phyloP scores from a whole-genome alignment of 768 basidiomycete genomes.

The Lactarius vividus region DNA sequence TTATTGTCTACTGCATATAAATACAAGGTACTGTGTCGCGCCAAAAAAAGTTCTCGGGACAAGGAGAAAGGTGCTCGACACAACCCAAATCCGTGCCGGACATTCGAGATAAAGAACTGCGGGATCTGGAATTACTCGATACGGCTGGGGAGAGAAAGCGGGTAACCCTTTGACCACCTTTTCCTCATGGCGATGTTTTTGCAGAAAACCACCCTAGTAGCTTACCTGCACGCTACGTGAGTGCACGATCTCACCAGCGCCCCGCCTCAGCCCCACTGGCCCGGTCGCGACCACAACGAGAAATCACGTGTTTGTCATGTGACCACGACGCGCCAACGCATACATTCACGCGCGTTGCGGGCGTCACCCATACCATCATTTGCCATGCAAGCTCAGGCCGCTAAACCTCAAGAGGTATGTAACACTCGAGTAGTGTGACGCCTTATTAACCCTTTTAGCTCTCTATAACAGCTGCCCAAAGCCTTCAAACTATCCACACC shows the following conservation, averaged over 20 bases:
- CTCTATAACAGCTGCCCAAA: slow-evolving; percentile 47
- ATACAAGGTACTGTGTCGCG: slow-evolving; percentile 4
- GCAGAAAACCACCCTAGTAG: neutral
- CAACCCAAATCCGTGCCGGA: neutral
- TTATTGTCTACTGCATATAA: slow-evolving; percentile 12
- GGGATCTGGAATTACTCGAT: neutral
- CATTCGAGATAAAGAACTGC: neutral
- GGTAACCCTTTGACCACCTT: neutral
- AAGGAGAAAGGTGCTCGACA: neutral
- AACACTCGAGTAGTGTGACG: neutral
- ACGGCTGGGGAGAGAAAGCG: neutral
- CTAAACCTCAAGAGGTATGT: slow-evolving; percentile 33
- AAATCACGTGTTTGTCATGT: slow-evolving; percentile 10
- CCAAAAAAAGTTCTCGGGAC: neutral
- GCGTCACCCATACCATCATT: neutral
- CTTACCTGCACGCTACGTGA: neutral
- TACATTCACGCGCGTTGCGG: neutral
- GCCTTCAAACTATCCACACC: slow-evolving; percentile 68
- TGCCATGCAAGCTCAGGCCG: slow-evolving; percentile 43
- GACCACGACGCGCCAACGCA: slow-evolving; percentile 18
- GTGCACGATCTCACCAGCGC: neutral
- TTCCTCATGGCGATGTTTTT: neutral
- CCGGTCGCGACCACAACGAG: neutral
- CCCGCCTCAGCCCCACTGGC: neutral
- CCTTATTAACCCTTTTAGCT: slow-evolving; percentile 28